Evolutionary conservation across 1,284 basidiomycete genomes (phyloP), one percentile per base, ranked within the genome.

Genomic region (Sanghuangporus sanghuang): DNA sequence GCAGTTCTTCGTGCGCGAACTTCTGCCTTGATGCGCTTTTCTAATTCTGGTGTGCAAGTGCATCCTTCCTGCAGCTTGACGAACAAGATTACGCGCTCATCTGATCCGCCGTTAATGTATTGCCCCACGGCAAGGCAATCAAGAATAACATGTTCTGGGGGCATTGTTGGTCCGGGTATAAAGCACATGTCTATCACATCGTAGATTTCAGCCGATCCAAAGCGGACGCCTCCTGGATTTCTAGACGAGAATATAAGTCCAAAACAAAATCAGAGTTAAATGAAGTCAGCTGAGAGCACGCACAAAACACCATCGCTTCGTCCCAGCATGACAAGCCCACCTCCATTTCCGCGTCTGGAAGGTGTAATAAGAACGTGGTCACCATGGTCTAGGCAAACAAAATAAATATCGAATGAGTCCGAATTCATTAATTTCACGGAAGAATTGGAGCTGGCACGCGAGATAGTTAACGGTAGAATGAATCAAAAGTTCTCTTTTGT

Each of bases 131-230:
- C 91, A 53, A 95, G 76, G 64, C 83, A 87, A 72, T 94, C 92
- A 58, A 84, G 78, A 58, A 95, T 79, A 40, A 76, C 74, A 65
- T 79, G 75, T 49, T 76, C 74, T 39, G 76, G 76, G 58, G 77
- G 75, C 39, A 76, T 77, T 56, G 66, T 42, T 48, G 61, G 36
- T 55, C 48, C 56, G 49, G 72, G 71, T 53, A 76, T 76, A 72
- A 88, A 87, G 70, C 79, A 83, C 65, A 80, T 72, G 68, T 92
- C 90, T 48, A 95, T 79, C 53, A 93, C 87, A 69, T 91, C 88
- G 76, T 95, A 95, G 60, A 95, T 84, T 75, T 95, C 93, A 36
- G 88, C 85, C 39, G 89, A 89, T 21, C 93, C 93, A 71, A 95
- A 95, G 21, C 93, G 84, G 65, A 96, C 85, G 2, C 93, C 93